phyloP scores from a whole-genome alignment of 2,329 filamentous ascomycete species.

The Sphaerulina populicola region DNA sequence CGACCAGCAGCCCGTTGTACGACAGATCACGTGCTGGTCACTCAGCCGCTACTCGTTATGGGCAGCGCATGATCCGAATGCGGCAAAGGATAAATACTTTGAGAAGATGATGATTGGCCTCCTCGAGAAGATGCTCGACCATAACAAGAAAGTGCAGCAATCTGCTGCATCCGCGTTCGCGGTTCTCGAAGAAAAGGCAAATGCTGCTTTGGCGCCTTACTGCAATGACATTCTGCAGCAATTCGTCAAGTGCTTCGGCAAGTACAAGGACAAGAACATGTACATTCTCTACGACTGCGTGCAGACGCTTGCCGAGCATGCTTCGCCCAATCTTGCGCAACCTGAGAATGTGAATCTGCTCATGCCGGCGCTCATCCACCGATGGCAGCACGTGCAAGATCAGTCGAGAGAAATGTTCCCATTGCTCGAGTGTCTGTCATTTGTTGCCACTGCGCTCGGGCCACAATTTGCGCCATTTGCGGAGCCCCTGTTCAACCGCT shows the following conservation, averaged over 20 bases:
- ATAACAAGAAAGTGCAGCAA: conserved; percentile 96
- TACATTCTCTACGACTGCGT: conserved; percentile 98
- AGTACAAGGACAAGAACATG: conserved; percentile 98
- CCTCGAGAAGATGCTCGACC: conserved; percentile 85
- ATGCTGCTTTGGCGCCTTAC: conserved; percentile 71
- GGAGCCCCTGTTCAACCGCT: conserved; percentile 73
- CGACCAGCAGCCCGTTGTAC: conserved; percentile 79
- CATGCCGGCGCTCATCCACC: conserved; percentile 84
- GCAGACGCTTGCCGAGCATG: conserved; percentile 87
- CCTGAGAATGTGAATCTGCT: conserved; percentile 73
- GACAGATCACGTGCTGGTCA: conserved; percentile 97
- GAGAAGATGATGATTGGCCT: conserved; percentile 97
- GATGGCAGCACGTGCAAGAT: conserved; percentile 80
- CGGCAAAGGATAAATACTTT: conserved; percentile 69
- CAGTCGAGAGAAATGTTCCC: conserved; percentile 91
- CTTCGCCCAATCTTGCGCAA: conserved; percentile 71
- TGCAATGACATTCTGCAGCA: conserved; percentile 83
- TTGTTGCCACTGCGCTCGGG: conserved; percentile 79
- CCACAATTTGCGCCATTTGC: conserved; percentile 78
- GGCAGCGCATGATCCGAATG: conserved; percentile 67
- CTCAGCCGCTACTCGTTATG: conserved; percentile 87
- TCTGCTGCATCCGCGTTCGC: conserved; percentile 93
- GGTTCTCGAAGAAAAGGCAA: conserved; percentile 88
- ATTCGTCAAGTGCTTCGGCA: conserved; percentile 82
- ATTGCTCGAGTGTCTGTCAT: conserved; percentile 90